phyloP scores from a whole-genome alignment of 1,139 yeast genomes.

The Blastobotrys illinoisensis region DNA sequence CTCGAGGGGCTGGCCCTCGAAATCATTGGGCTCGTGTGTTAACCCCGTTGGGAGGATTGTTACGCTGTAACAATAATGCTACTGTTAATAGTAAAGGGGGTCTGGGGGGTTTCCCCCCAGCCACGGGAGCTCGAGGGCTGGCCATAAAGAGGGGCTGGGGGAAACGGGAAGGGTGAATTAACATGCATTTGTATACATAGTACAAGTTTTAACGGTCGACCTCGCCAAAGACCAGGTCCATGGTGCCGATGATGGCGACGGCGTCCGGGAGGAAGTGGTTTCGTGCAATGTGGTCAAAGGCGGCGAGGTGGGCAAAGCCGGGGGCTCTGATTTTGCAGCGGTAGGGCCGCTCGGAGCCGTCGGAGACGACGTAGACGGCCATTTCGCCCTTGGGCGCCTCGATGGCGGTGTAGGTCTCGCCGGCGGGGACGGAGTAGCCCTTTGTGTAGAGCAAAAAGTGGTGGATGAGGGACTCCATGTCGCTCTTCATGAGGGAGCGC shows the following conservation, averaged over 20 bases:
- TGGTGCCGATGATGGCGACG: constrained; percentile 89
- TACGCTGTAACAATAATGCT: too few relatives aligned
- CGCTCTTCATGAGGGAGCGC: constrained; percentile 77
- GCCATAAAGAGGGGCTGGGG: too few relatives aligned
- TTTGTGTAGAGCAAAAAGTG: constrained; percentile 83
- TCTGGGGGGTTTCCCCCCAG: too few relatives aligned
- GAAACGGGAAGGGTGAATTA: not conserved
- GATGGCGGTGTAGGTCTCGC: constrained; percentile 87
- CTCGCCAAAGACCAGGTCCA: constrained; percentile 93
- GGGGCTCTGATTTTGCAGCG: constrained; percentile 92
- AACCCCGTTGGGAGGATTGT: too few relatives aligned
- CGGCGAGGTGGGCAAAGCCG: constrained; percentile 86
- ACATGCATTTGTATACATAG: not conserved
- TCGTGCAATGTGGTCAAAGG: constrained; percentile 79
- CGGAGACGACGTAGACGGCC: constrained; percentile 87
- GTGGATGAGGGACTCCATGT: constrained; percentile 89
- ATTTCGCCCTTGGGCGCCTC: constrained; percentile 96
- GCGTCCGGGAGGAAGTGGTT: constrained; percentile 89
- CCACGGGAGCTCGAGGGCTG: too few relatives aligned
- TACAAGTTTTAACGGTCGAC: constrained; percentile 61
- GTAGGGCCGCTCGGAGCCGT: constrained; percentile 87
- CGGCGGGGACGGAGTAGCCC: constrained; percentile 85
- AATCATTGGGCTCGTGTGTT: too few relatives aligned
- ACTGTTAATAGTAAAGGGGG: too few relatives aligned
- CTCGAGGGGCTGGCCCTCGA: too few relatives aligned